Evolutionary conservation across 75 land plant species (phyloP).

Genomic region (Larix kaempferi): DNA sequence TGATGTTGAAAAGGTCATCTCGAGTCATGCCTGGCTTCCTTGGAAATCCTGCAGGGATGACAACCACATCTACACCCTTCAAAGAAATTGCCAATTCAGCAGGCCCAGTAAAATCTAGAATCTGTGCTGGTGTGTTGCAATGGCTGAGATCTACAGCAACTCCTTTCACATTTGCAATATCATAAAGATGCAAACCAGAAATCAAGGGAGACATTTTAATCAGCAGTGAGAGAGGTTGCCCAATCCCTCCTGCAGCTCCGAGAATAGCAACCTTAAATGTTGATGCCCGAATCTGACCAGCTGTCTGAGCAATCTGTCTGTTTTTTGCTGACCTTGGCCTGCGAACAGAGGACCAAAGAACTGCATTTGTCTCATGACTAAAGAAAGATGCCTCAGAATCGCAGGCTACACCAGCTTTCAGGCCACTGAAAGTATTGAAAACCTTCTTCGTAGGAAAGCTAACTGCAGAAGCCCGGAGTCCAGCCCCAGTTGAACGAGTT

Average conservation of each 20-base stretch:
- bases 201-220: slow-evolving; percentile 94
- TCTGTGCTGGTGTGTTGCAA: slow-evolving; percentile 96
- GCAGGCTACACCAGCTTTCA: slow-evolving; percentile 3
- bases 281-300: slow-evolving; percentile 40
- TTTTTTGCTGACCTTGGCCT: not conserved
- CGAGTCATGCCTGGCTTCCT: slow-evolving; percentile 99
- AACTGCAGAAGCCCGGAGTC: not conserved
- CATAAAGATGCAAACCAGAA: slow-evolving; percentile 93
- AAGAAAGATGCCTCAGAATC: slow-evolving; percentile 1
- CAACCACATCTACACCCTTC: slow-evolving; percentile 92
- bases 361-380: slow-evolving; percentile 1
- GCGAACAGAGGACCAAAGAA: not conserved
- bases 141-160: slow-evolving; percentile 96
- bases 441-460: not conserved
- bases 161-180: slow-evolving; percentile 93
- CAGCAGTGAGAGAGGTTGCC: slow-evolving; percentile 85
- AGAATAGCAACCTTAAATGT: slow-evolving; percentile 48
- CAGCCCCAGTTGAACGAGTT: not conserved
- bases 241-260: slow-evolving; percentile 98
- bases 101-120: slow-evolving; percentile 91
- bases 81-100: slow-evolving; percentile 74
- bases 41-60: slow-evolving; percentile 98
- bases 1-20: slow-evolving; percentile 96
- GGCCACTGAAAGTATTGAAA: not conserved
- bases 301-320: not conserved